Evolutionary conservation across 139 green algal species (phyloP), one percentile per base, ranked within the genome.

Genomic region (Chlorella sp.): DNA sequence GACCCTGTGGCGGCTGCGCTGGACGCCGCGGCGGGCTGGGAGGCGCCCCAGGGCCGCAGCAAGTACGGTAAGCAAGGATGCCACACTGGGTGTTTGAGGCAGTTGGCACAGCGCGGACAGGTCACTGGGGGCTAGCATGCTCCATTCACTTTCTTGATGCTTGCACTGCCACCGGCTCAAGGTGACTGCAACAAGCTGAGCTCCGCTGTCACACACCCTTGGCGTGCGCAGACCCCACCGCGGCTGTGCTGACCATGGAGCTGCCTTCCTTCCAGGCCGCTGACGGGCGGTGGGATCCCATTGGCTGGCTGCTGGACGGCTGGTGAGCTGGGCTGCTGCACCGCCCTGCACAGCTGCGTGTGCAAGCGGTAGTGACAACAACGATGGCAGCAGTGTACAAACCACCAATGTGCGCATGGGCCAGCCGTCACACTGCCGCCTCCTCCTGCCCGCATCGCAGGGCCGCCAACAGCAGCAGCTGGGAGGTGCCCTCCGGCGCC

Each of bases 1-100:
- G 51, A 60, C 51, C 51, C 51, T 28, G 63, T 80, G 9, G 57
- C 60, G 60, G 76, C 39, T 4, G 76, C 76, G 23, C 76, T 82
- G 57, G 76, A 82, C 41, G 57, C 57, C 1, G 76, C 76, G 3
- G 76, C 76, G 12, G 76, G 76, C 32, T 82, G 76, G 76, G 36
- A 82, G 76, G 60, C 60, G 6, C 76, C 76, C 57, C 13, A 68
- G 13, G 76, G 76, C n/a, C 65, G 65, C 15, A 38, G 65, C 65
- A 44, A 26, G n/a, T 72, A 41, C 44, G 65, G 51, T 60, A 15
- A 60, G 51, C 2, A 21, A 60, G 51, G 12, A 51, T n/a, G n/a
- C n/a, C n/a, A n/a, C n/a, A n/a, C n/a, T n/a, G n/a, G n/a, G n/a
- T n/a, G n/a, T n/a, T n/a, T n/a, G n/a, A n/a, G n/a, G n/a, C n/a